phyloP scores from a whole-genome alignment of 108 stramenopile genomes.

The Asterionellopsis glacialis region DNA sequence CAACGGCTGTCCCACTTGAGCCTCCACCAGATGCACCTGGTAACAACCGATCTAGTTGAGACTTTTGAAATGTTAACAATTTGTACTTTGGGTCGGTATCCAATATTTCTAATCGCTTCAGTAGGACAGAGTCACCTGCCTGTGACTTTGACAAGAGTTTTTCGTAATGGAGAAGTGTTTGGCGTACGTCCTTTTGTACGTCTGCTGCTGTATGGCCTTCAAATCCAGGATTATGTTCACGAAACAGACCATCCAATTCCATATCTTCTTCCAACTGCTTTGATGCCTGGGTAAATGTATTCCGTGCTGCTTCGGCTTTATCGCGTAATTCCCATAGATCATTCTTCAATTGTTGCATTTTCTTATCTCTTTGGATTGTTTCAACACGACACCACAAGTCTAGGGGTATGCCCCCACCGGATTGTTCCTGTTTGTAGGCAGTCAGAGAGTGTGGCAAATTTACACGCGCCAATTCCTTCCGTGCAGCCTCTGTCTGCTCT shows the following conservation, averaged over 20 bases:
- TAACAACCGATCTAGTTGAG: slow-evolving; percentile 36
- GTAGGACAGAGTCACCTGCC: slow-evolving; percentile 33
- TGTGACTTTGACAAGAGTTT: slow-evolving; percentile 25
- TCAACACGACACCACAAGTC: slow-evolving; percentile 43
- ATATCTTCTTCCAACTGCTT: slow-evolving; percentile 39
- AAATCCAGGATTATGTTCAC: slow-evolving; percentile 24
- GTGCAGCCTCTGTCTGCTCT: slow-evolving; percentile 26
- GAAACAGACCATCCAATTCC: slow-evolving; percentile 36
- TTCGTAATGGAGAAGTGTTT: slow-evolving; percentile 25
- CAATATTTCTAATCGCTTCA: slow-evolving; percentile 9
- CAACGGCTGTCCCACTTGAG: slow-evolving; percentile 3
- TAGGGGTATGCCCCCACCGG: slow-evolving; percentile 38
- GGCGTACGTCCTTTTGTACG: slow-evolving; percentile 29
- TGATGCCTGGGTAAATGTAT: slow-evolving; percentile 15
- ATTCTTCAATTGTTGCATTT: slow-evolving; percentile 25
- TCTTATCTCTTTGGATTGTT: slow-evolving; percentile 25
- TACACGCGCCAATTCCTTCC: slow-evolving; percentile 24
- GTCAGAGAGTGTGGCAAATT: slow-evolving; percentile 51
- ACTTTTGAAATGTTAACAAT: slow-evolving; percentile 27
- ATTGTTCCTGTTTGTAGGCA: slow-evolving; percentile 35
- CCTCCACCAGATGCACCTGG: slow-evolving; percentile 19
- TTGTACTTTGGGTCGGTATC: slow-evolving; percentile 11
- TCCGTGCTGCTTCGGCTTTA: slow-evolving; percentile 32
- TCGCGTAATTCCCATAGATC: slow-evolving; percentile 53
- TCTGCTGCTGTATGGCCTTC: slow-evolving; percentile 25